Base-by-base conservation (phyloP, 352 stramenopile species). In the Pythium aquatile region DNA sequence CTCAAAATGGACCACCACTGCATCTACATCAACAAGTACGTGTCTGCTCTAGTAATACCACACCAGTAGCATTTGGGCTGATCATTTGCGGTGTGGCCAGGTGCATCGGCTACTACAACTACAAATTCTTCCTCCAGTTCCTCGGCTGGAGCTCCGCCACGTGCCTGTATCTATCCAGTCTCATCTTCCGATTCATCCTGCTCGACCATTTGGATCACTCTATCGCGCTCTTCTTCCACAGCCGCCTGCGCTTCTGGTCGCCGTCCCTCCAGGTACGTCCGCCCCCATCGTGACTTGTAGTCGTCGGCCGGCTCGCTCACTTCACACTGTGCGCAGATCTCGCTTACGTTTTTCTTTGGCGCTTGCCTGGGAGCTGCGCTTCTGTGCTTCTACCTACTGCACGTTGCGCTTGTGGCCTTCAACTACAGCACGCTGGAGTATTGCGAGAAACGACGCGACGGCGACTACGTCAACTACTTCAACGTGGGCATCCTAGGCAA, bases 1-100 rank as follows among this genome's bases (percentile, higher is more conserved):
- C 75, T 90, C 66, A 94, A 94, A 70, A 94, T 96, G 87, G 87
- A 96, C 63, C 87, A 96, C 68, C 87, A 96, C 64, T 96, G 87
- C 70, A 72, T 93, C 58, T 96, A 90, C 74, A 87, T 94, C 63
- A 96, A 96, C 78, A 96, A 96, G 85, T 93, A 73, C 65, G 73
- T 71, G 24, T 26, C 54, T 55, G 39, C 10, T n/a, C 10, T 17
- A n/a, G 37, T 42, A 10, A 57, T 26, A 24, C 20, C 20, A 24
- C 20, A 24, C 20, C 20, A 24, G 20, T 24, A 24, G 20, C 20
- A 24, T 24, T 24, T 24, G 20, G 20, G 20, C 26, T 65, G 51
- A 40, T 66, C 17, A 20, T 5, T 55, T 6, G 53, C 52, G 46
- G 10, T 60, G 32, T 10, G 33, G 24, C 52, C 29, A 93, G 85